Percentiles rank a stretch among this genome's conserved stretches.
These are phyloP conservation scores for Cyberlindnera lachancei DNA, from an alignment of 805 yeast species.

Conservation along the genomic window DNA sequence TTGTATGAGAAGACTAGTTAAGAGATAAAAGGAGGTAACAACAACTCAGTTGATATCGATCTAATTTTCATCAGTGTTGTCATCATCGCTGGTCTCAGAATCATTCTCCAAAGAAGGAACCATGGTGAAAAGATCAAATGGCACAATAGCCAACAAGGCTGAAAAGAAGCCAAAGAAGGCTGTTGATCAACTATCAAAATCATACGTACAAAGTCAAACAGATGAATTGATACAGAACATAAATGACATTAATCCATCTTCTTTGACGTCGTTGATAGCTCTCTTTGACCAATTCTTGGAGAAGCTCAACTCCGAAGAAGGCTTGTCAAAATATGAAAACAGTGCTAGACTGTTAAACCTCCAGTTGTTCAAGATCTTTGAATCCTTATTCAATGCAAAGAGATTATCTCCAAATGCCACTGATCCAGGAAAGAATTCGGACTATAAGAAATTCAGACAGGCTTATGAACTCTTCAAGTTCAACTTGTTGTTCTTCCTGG, in stretches of 20 bases:
- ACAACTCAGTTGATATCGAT: no score
- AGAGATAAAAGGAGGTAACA: no score
- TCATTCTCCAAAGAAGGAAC: no score
- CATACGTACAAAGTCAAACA: slow-evolving; percentile 8
- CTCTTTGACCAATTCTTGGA: slow-evolving; percentile 19
- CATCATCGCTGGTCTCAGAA: no score
- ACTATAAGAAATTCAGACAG: slow-evolving; percentile 57
- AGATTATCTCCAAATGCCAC: slow-evolving; percentile 23
- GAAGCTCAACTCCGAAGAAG: slow-evolving; percentile 14
- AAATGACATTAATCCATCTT: slow-evolving; percentile 4
- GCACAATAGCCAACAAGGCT: background rate
- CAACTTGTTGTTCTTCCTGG: slow-evolving; percentile 35
- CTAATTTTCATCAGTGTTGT: no score
- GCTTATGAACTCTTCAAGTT: slow-evolving; percentile 49
- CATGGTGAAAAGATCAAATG: slow-evolving; percentile 12
- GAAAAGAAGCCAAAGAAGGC: slow-evolving; percentile 1
- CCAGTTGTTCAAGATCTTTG: slow-evolving; percentile 18
- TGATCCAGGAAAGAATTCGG: slow-evolving; percentile 34
- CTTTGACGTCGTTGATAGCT: slow-evolving; percentile 6
- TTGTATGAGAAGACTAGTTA: no score
- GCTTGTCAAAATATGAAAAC: slow-evolving; percentile 13
- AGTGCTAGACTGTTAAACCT: slow-evolving; percentile 16
- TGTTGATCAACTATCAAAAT: slow-evolving; percentile 7
- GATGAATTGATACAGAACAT: slow-evolving; percentile 6
- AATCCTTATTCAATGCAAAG: slow-evolving; percentile 12